Evolutionary conservation across 768 basidiomycete species (phyloP), one percentile per base, ranked within the genome.

Genomic region (Filobasidium floriforme): DNA sequence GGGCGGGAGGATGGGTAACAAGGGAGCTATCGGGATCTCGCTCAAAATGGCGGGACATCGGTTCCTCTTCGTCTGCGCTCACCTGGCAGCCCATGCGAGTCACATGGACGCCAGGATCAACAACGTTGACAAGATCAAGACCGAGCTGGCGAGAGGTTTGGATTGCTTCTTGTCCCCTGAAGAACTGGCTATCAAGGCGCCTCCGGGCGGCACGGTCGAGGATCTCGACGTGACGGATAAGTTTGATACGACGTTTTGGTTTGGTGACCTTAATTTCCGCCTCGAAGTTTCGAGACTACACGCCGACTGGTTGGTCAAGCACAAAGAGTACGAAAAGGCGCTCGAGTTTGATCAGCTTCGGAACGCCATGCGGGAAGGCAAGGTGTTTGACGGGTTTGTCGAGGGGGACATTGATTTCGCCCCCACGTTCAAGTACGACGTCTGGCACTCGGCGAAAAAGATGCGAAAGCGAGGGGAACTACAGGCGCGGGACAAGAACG

Each of bases 391-490:
- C 18, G 91, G 90, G 9, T 96, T 96, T 73, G 72, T 80, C 9
- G 93, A 97, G 76, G 90, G 83, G 0, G 79, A 82, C 0, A 96
- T 96, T 67, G 75, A 87, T 71, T 97, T 97, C 69, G 86, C 90
- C 5, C 92, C 92, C 0, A 96, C 93, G 0, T 97, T 93, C 83
- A 96, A 96, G 73, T 92, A 91, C 73, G 88, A 93, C 71, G 88
- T 93, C 7, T 77, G 85, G 62, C 83, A 84, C 28, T 83, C 83
- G 1, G 75, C 83, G 22, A 63, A 18, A 60, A 60, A 41, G 79
- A 73, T 40, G 62, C 49, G 15, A 67, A 69, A 49, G 72, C 55
- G 28, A 72, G 1, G 79, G 81, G 26, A 80, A 57, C 29, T 57
- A 29, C 29, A 12, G 18, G 11, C 19, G 51, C 65, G 60, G 60